Percentiles rank a stretch among this genome's conserved stretches.
Conservation (phyloP, 2,329 filamentous ascomycete species). For the Emergomyces africanus region DNA sequence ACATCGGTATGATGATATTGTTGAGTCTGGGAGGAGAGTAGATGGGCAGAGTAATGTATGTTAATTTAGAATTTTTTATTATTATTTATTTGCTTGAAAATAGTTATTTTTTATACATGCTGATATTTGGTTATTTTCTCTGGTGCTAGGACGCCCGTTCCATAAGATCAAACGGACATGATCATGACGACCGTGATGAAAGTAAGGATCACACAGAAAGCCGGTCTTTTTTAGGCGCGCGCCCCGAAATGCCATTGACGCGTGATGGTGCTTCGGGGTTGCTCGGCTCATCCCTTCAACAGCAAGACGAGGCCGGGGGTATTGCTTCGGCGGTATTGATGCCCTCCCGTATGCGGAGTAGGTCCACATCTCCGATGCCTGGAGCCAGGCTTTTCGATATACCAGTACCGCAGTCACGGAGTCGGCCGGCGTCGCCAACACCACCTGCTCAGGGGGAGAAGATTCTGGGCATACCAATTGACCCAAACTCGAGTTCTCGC, state of each 20-base stretch:
- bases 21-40: slow-evolving; percentile 18
- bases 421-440: slow-evolving; percentile 23
- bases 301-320: neutral
- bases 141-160: slow-evolving; percentile 16
- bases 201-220: slow-evolving; percentile 22
- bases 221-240: slow-evolving; percentile 52
- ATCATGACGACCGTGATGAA: slow-evolving; percentile 2
- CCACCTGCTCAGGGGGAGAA: slow-evolving; percentile 5
- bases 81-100: neutral
- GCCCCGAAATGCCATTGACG: slow-evolving; percentile 45
- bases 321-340: neutral
- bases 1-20: slow-evolving; percentile 26
- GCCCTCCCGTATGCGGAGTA: slow-evolving; percentile 16
- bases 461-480: slow-evolving; percentile 10
- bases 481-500: slow-evolving; percentile 16
- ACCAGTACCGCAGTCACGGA: slow-evolving; percentile 18
- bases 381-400: slow-evolving; percentile 18
- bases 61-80: neutral
- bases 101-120: neutral
- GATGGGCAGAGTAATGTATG: slow-evolving; percentile 5
- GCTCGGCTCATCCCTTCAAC: slow-evolving; percentile 4
- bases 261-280: slow-evolving; percentile 36
- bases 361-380: slow-evolving; percentile 21
- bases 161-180: slow-evolving; percentile 1
- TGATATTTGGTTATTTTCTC: slow-evolving; percentile 9